These are phyloP conservation scores for Candida railenensis DNA, from an alignment of 805 yeast genomes.

Conservation along the genomic window DNA sequence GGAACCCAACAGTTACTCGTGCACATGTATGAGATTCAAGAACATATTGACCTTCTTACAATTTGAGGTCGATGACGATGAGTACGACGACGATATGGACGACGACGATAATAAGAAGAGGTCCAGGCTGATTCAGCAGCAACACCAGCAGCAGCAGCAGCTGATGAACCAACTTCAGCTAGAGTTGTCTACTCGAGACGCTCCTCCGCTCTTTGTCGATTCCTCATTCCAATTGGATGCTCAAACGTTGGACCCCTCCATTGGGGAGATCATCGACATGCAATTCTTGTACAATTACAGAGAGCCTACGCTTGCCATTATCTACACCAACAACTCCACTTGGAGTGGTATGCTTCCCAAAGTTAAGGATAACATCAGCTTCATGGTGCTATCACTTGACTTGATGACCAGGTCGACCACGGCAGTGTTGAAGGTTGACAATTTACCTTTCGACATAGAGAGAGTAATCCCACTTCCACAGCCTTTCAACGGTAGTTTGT, in stretches of 20 bases:
- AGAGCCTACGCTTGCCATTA: constrained; percentile 77
- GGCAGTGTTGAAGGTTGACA: constrained; percentile 60
- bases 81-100: constrained; percentile 37
- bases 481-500: constrained; percentile 68
- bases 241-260: constrained; percentile 51
- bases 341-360: constrained; percentile 78
- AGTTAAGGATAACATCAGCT: constrained; percentile 59
- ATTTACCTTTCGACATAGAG: constrained; percentile 74
- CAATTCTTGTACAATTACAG: constrained; percentile 71
- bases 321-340: constrained; percentile 53
- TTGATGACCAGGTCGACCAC: constrained; percentile 57
- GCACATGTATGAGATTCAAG: constrained; percentile 59
- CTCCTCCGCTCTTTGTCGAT: constrained; percentile 6
- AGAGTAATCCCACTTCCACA: constrained; percentile 59
- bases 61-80: constrained; percentile 44
- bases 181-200: not conserved
- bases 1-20: constrained; percentile 57
- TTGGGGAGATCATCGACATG: constrained; percentile 67
- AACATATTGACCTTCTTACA: constrained; percentile 76
- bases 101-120: constrained; percentile 23
- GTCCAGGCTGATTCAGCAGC: not conserved
- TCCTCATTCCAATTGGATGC: constrained; percentile 63
- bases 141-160: not conserved
- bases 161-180: not conserved
- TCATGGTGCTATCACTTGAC: constrained; percentile 69